Conservation (phyloP, 2,329 filamentous ascomycete species). For the Polychaeton citri region DNA sequence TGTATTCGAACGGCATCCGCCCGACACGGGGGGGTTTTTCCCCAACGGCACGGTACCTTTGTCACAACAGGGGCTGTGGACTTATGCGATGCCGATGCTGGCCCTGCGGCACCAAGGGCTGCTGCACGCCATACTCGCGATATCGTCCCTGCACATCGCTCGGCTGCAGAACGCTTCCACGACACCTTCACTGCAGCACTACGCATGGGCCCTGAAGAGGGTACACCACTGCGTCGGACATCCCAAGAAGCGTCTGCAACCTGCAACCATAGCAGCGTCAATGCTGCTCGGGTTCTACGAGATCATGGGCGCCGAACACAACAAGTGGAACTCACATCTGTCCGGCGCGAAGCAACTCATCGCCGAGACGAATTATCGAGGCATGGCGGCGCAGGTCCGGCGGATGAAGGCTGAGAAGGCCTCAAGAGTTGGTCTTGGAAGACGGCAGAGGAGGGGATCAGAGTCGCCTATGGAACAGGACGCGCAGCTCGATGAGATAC, state of each 20-base stretch:
- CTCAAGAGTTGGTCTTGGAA: conserved; percentile 19
- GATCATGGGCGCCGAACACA: conserved; percentile 85
- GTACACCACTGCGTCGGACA: conserved; percentile 64
- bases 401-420: conserved; percentile 43
- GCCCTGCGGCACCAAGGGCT: conserved; percentile 76
- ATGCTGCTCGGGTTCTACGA: conserved; percentile 84
- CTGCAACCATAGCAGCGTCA: conserved; percentile 77
- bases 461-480: conserved; percentile 6
- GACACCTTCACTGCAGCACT: conserved; percentile 80
- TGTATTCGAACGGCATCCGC: conserved; percentile 70
- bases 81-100: conserved; percentile 68
- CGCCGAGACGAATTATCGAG: conserved; percentile 64
- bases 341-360: conserved; percentile 73
- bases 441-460: conserved; percentile 2
- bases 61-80: conserved; percentile 49
- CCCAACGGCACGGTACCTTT: conserved; percentile 46
- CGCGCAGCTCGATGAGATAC: conserved; percentile 19
- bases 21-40: conserved; percentile 53
- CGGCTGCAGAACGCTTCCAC: conserved; percentile 61
- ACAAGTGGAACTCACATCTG: conserved; percentile 90
- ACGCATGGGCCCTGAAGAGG: conserved; percentile 69
- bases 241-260: conserved; percentile 53
- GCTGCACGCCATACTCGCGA: conserved; percentile 77
- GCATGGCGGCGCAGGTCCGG: conserved; percentile 59
- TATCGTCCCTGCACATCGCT: conserved; percentile 78